Evolutionary conservation across 306 rosid species (phyloP), one percentile per base, ranked within the genome.

Genomic region (Quercus suber): DNA sequence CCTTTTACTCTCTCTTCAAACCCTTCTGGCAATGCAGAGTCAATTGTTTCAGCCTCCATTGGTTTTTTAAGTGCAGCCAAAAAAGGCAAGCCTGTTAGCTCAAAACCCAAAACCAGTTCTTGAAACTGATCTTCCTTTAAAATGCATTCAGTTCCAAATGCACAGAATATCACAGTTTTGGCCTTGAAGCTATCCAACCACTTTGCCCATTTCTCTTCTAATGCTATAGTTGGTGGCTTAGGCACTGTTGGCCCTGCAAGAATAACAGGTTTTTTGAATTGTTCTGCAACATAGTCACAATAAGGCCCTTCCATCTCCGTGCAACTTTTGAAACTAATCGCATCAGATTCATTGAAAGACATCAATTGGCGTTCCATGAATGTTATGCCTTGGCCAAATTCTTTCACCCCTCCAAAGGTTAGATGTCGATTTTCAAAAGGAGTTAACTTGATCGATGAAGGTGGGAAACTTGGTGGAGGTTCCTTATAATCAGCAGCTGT

Each of bases 51-150:
- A 7, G 28, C n/a, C 17, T 79, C 83, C 3, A 13, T 9, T 2
- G 85, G 89, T 0, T 80, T 81, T 78, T 78, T 86, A 28, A 86
- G 75, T 1, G 30, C 87, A 7, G 82, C 82, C 1, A 86, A 75
- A 33, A 86, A 86, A 3, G 89, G 89, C 28, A 55, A 19, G 6
- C 78, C 78, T 0, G 83, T 30, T 5, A 86, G 83, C 85, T 86
- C 89, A 17, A 86, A 73, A n/a, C 87, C 89, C 55, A 80, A 20
- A 1, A 86, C 1, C 31, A 86, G 6, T 55, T 86, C 83, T 27
- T 77, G 74, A n/a, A 86, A 75, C 21, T 78, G 83, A 21, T 71
- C 61, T 23, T 74, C 64, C 0, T 14, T 43, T 23, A 86, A 27
- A 13, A 31, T 33, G 83, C 80, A 61, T 49, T 49, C 53, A 0